Conservation (phyloP, 1,139 yeast genomes). For the Yamadazyma sp. region DNA sequence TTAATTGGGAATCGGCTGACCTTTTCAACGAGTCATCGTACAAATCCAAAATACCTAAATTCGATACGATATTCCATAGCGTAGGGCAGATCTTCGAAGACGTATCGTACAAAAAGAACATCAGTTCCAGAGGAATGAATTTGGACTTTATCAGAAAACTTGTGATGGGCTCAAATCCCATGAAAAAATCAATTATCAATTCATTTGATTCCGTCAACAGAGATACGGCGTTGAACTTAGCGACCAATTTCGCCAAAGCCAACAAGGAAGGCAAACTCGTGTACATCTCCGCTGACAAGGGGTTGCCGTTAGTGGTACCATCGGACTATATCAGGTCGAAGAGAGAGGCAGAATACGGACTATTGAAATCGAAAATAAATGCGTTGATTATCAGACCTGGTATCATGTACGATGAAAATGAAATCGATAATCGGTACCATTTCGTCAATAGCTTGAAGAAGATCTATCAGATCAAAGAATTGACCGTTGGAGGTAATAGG, state of each 20-base stretch:
- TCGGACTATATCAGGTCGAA: slow-evolving; percentile 71
- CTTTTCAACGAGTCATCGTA: slow-evolving; percentile 66
- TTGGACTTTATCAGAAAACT: slow-evolving; percentile 9
- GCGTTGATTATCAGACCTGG: slow-evolving; percentile 76
- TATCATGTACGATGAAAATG: slow-evolving; percentile 66
- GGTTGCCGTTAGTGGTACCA: slow-evolving; percentile 59
- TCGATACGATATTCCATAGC: slow-evolving; percentile 77
- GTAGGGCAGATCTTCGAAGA: slow-evolving; percentile 75
- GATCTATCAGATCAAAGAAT: slow-evolving; percentile 45
- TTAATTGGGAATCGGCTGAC: slow-evolving; percentile 70
- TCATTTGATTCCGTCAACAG: slow-evolving; percentile 67
- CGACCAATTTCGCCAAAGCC: slow-evolving; percentile 26
- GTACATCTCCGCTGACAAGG: slow-evolving; percentile 73
- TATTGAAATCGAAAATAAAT: slow-evolving; percentile 49
- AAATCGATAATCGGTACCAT: slow-evolving; percentile 31
- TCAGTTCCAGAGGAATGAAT: slow-evolving; percentile 34
- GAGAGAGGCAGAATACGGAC: slow-evolving; percentile 69
- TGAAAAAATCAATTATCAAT: slow-evolving; percentile 44
- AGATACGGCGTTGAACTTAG: slow-evolving; percentile 67
- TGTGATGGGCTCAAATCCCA: slow-evolving; percentile 50
- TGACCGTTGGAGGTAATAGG: slow-evolving; percentile 27
- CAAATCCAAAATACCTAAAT: slow-evolving; percentile 41
- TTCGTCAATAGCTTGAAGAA: slow-evolving; percentile 28
- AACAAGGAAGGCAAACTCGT: slow-evolving; percentile 42
- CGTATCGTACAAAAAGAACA: slow-evolving; percentile 58